Evolutionary conservation across 768 basidiomycete species (phyloP).

Genomic region (Scleroderma bovista): DNA sequence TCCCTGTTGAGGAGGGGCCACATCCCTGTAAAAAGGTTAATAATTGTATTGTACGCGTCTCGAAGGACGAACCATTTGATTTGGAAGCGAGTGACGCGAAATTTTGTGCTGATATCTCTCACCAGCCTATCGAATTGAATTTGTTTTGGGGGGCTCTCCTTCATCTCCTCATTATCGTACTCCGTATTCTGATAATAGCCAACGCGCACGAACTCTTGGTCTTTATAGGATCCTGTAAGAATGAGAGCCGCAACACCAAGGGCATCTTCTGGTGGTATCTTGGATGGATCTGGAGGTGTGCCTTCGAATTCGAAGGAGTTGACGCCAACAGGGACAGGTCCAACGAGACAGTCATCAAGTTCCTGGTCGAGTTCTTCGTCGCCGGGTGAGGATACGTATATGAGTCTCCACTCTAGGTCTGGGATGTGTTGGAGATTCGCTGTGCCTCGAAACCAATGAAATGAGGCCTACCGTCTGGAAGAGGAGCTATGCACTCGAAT

Average conservation of each 20-base stretch:
- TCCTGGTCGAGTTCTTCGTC: conserved; percentile 93
- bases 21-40: conserved; percentile 41
- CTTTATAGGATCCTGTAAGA: conserved; percentile 91
- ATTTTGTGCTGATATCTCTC: conserved; percentile 86
- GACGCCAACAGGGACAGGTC: conserved; percentile 93
- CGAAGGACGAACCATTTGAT: conserved; percentile 66
- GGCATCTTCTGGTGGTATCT: conserved; percentile 85
- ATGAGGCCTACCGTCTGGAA: conserved; percentile 68
- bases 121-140: conserved; percentile 77
- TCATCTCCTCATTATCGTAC: conserved; percentile 94
- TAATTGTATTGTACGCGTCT: neutral
- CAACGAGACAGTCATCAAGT: conserved; percentile 95
- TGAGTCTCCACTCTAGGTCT: conserved; percentile 98
- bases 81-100: conserved; percentile 89
- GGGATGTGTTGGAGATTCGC: neutral
- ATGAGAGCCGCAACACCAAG: conserved; percentile 97
- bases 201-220: conserved; percentile 98
- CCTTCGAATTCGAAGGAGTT: conserved; percentile 98
- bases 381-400: conserved; percentile 93
- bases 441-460: neutral
- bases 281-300: conserved; percentile 72
- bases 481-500: conserved; percentile 91
- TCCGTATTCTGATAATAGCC: conserved; percentile 99
- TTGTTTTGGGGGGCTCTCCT: conserved; percentile 57
- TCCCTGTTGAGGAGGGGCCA: conserved; percentile 44